A percentile compares a stretch with the other conserved stretches of the same genome.
Evolutionary conservation across 768 basidiomycete genomes (phyloP).

Genomic region (Hygrocybe punicea): DNA sequence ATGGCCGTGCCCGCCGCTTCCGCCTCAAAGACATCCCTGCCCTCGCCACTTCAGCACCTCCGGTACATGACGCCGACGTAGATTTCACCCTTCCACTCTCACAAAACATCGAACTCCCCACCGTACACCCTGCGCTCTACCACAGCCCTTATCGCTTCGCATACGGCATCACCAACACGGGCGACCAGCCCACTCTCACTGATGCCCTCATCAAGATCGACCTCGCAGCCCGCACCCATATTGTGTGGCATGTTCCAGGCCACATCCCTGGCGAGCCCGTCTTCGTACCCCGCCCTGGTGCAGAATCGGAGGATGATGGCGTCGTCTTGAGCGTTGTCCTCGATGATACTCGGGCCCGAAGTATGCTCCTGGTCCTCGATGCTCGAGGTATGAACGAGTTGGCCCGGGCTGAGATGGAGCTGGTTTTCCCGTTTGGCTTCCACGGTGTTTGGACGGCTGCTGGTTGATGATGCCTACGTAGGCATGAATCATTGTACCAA

Average conservation of each 20-base stretch:
- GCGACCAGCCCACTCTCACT: constrained; percentile 13
- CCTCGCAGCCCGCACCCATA: constrained; percentile 14
- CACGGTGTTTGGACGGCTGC: constrained; percentile 25
- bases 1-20: constrained; percentile 25
- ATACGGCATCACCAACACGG: constrained; percentile 24
- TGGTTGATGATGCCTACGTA: not conserved
- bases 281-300: constrained; percentile 31
- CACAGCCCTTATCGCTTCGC: constrained; percentile 33
- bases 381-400: constrained; percentile 35
- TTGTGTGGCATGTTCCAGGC: constrained; percentile 24
- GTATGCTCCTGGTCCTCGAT: constrained; percentile 37
- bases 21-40: constrained; percentile 23
- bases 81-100: constrained; percentile 12
- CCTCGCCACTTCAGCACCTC: not conserved
- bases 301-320: constrained; percentile 32
- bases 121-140: constrained; percentile 30
- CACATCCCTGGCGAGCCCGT: constrained; percentile 38
- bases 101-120: constrained; percentile 30
- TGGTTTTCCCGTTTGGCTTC: constrained; percentile 35
- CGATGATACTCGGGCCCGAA: constrained; percentile 28
- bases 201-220: constrained; percentile 39
- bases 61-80: constrained; percentile 2
- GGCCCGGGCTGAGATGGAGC: constrained; percentile 35
- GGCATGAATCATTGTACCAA: no score
- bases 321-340: constrained; percentile 38